Base-by-base conservation (phyloP, 2,329 filamentous ascomycete genomes). In the Kalaharituber pfeilii region DNA sequence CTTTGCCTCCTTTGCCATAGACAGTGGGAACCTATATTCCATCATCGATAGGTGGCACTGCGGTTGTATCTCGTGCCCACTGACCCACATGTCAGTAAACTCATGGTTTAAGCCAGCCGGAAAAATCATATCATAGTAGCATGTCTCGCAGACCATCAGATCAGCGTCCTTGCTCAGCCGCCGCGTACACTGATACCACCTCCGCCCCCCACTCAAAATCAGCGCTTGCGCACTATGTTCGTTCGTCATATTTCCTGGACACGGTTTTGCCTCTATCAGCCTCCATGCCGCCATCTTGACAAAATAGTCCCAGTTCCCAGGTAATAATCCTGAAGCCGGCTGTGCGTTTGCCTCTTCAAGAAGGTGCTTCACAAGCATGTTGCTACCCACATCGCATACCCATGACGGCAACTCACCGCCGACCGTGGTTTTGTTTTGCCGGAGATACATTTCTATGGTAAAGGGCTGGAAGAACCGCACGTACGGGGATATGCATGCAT, bases 331-430 rank as follows among this genome's bases (percentile, higher is more conserved):
- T 11, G 42, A 22, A 25, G 18, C 5, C 13, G 6, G 3, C 20
- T 4, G 33, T 25, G 13, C 13, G 42, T 47, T 47, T 15, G 42
- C 42, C 22, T 47, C 42, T 13, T 47, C 42, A 2, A 47, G 42
- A 5, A 47, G 42, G 22, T 47, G 42, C 15, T 47, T 47, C n/a
- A 47, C 22, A 11, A 47, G 42, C 42, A 47, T 47, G 42, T 47
- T 47, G 42, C 42, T 47, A 25, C 42, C 42, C n/a, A 47, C 24
- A 22, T 47, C 42, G 22, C 42, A 47, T 20, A 47, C 42, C 42
- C 42, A 47, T 13, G 25, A 11, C 5, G 42, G 42, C 22, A 47
- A 22, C 42, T 47, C 18, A 22, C 42, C 42, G 42, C 25, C 22
- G 3, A 22, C 22, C 13, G 24, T 47, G 13, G 42, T 47, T 13